phyloP scores from a whole-genome alignment of 257 asterid species.

The Solanum sejunctum region DNA sequence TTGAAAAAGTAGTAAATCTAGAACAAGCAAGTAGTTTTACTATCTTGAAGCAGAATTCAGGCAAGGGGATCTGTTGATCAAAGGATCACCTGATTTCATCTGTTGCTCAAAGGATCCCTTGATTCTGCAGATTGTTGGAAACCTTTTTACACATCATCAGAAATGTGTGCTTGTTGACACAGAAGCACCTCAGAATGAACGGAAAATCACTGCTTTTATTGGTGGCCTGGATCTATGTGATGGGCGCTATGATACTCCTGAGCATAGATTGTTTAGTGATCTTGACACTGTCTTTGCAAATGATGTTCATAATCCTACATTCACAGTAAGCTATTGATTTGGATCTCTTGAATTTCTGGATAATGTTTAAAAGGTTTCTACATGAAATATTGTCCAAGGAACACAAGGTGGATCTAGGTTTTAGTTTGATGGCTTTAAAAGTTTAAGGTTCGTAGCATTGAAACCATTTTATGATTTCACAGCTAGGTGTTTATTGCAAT shows the following conservation, averaged over 20 bases:
- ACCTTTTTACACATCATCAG: slow-evolving; percentile 96
- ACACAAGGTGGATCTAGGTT: background rate
- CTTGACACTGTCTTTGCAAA: slow-evolving; percentile 69
- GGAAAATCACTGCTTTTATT: slow-evolving; percentile 68
- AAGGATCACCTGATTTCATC: background rate
- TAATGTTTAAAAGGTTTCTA: background rate
- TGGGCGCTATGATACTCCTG: slow-evolving; percentile 97
- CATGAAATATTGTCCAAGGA: background rate
- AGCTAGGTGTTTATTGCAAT: too few species aligned
- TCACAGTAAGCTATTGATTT: slow-evolving; percentile 47
- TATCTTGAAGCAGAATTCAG: background rate
- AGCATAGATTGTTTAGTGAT: slow-evolving; percentile 67
- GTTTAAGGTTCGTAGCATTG: background rate
- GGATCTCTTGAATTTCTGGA: background rate
- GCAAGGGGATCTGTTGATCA: background rate
- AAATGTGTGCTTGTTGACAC: slow-evolving; percentile 93
- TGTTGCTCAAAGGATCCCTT: background rate
- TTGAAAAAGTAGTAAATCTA: background rate
- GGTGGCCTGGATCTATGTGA: slow-evolving; percentile 97
- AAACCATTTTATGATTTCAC: too few species aligned
- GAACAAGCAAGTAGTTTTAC: background rate
- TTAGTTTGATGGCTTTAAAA: background rate
- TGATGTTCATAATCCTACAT: slow-evolving; percentile 83
- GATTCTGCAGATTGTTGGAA: slow-evolving; percentile 70
- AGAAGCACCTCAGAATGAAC: slow-evolving; percentile 59